Evolutionary conservation across 495 filamentous ascomycete species (phyloP), one percentile per base, ranked within the genome.

Genomic region (Terfezia boudieri): DNA sequence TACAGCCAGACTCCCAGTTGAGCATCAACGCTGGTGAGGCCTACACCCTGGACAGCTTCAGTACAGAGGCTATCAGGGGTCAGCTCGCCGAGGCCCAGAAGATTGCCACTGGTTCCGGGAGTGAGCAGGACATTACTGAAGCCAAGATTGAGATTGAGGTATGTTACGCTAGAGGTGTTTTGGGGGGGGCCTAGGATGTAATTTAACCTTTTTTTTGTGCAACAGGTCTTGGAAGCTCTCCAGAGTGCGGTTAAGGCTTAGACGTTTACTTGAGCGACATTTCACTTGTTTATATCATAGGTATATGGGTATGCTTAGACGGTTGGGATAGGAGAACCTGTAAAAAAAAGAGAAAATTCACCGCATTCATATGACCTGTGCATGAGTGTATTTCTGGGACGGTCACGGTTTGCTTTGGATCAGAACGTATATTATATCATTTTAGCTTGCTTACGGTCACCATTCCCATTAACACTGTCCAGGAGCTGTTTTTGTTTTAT

Each of bases 81-180:
- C 83, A 94, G 72, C 82, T 96, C 58, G 68, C 82, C 53, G 90
- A 99, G 73, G 85, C 89, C 57, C 84, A 93, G 73, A 95, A 94
- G 79, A 83, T 96, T 69, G 86, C 82, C 57, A 75, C 71, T 66
- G 90, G 90, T 61, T 78, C 74, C 65, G 90, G 90, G 63, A 94
- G 87, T 68, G 90, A 96, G 77, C 83, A 87, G 71, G 90, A 99
- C 66, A 84, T 94, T 69, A 88, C 87, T 55, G 90, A 96, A 78
- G 90, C 90, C 55, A 95, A 90, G 76, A 85, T 96, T 67, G 92
- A 99, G 75, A 71, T 99, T 59, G 90, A 96, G 83, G 90, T 94
- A 72, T 58, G 74, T 61, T 52, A 9, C n/a, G 8, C 2, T 7
- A 3, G 43, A 49, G 43, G 26, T 52, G 37, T 26, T n/a, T 12